Evolutionary conservation across 345 rosid species (phyloP).

Genomic region (Raphanus raphanistrum): DNA sequence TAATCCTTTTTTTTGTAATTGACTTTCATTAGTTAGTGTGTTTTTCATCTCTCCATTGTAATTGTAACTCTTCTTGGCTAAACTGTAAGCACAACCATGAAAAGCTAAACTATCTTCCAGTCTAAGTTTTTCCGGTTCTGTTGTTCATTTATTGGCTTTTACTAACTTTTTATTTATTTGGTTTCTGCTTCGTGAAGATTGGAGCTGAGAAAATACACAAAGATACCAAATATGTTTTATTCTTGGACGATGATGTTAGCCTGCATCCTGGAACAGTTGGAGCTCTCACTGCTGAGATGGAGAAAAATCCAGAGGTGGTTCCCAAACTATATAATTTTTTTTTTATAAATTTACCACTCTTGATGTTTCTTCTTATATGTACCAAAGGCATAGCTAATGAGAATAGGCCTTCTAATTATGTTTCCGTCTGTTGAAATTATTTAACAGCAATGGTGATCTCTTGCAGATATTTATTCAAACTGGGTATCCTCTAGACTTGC

Average conservation of each 20-base stretch:
- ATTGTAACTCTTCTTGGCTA: constrained; percentile 1
- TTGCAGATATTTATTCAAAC: constrained; percentile 99
- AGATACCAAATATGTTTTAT: constrained; percentile 82
- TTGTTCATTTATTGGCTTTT: constrained; percentile 14
- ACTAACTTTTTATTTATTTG: constrained; percentile 1
- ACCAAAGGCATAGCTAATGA: neutral
- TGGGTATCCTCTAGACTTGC: constrained; percentile 97
- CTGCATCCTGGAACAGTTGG: constrained; percentile 97
- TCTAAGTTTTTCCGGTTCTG: neutral
- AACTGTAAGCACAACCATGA: constrained; percentile 9
- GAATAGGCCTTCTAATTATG: constrained; percentile 4
- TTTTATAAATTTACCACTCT: neutral
- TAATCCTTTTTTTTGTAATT: neutral
- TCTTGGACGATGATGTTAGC: constrained; percentile 97
- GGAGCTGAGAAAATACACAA: constrained; percentile 93
- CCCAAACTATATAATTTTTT: constrained; percentile 11
- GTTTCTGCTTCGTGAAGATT: constrained; percentile 50
- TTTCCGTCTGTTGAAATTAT: constrained; percentile 1
- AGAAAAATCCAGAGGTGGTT: constrained; percentile 81
- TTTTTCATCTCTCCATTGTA: neutral
- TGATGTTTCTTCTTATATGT: neutral
- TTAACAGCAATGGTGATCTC: constrained; percentile 15
- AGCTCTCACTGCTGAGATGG: constrained; percentile 94
- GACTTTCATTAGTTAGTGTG: too few relatives aligned
- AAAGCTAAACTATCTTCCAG: constrained; percentile 7